A percentile compares a stretch with the other conserved stretches of the same genome.
phyloP scores from a whole-genome alignment of 176 grass and related monocot genomes.

The Triticum urartu region DNA sequence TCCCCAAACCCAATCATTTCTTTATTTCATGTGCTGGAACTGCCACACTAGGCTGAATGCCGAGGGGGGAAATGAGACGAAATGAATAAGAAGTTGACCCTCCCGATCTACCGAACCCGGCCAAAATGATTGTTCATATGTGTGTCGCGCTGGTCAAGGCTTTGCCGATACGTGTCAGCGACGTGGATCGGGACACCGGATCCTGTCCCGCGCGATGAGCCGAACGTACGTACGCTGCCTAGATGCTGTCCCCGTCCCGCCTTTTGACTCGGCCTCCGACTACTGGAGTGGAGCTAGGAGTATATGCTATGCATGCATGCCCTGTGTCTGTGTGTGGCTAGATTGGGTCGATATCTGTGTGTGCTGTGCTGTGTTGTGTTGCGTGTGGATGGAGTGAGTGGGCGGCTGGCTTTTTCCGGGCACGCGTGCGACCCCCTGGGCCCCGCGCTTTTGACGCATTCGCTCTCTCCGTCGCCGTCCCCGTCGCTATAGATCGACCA shows the following conservation, averaged over 20 bases:
- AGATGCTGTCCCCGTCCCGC: conserved; percentile 8
- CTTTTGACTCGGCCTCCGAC: conserved; percentile 52
- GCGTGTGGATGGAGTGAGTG: conserved; percentile 28
- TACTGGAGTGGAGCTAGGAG: no score
- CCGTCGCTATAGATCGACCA: neutral
- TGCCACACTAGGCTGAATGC: neutral
- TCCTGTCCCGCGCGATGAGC: neutral
- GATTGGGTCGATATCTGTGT: neutral
- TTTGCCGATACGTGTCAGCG: conserved; percentile 49
- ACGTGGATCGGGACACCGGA: neutral
- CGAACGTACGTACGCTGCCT: no score
- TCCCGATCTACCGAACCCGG: neutral
- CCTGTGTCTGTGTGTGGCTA: conserved; percentile 8
- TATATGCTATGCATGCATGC: neutral
- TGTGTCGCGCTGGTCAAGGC: conserved; percentile 25
- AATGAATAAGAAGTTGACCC: conserved; percentile 39
- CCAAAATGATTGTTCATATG: neutral
- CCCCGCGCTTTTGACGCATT: conserved; percentile 45
- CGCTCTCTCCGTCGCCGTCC: neutral
- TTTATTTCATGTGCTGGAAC: neutral
- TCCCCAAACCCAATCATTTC: neutral
- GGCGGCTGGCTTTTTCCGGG: conserved; percentile 53
- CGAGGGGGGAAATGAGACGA: neutral
- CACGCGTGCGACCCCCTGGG: conserved; percentile 49
- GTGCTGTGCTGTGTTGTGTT: no score